Base-by-base conservation (phyloP, 2,329 filamentous ascomycete species). In the Talaromyces sp. region DNA sequence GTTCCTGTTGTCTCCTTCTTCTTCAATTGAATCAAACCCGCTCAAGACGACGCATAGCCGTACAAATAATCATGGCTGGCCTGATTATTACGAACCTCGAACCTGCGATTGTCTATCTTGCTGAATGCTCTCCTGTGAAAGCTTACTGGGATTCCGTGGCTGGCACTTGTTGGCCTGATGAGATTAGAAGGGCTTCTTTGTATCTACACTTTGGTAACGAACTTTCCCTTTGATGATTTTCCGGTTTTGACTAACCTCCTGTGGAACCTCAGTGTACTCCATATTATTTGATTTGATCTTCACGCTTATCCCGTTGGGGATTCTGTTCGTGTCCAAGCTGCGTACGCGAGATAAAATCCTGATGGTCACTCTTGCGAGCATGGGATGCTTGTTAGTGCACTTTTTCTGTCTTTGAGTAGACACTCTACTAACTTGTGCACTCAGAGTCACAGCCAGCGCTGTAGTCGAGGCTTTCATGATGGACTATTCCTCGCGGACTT, bases 51-150 rank as follows among this genome's bases (percentile, higher is more conserved):
- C 40, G 8, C 19, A 22, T 6, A 11, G 45, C 19, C 11, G 36
- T 36, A 5, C 25, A 40, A 10, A 36, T 28, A 45, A 37, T 46
- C 8, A 46, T 56, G 40, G 19, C 25, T 31, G 53, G 53, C 40
- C 40, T 48, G 22, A 37, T 56, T 43, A 22, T 56, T 33, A 46
- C 53, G 9, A 56, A 37, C 35, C 31, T 56, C 15, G 53, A 46
- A 36, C 40, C 53, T 13, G 31, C 25, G 6, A 37, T 46, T 17
- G 40, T 48, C 5, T 41, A 45, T 36, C 21, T 56, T 5, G 53
- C 40, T 19, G 53, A 46, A 15, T 56, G 53, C 25, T 19, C 19
- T 9, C 53, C 53, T 31, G 41, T 56, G 8, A 56, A 36, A 17
- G 36, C 40, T 22, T 56, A 56, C 37, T 56, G 53, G 53, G 33